phyloP scores from a whole-genome alignment of 352 stramenopile genomes.

The Blastocystis hominis region DNA sequence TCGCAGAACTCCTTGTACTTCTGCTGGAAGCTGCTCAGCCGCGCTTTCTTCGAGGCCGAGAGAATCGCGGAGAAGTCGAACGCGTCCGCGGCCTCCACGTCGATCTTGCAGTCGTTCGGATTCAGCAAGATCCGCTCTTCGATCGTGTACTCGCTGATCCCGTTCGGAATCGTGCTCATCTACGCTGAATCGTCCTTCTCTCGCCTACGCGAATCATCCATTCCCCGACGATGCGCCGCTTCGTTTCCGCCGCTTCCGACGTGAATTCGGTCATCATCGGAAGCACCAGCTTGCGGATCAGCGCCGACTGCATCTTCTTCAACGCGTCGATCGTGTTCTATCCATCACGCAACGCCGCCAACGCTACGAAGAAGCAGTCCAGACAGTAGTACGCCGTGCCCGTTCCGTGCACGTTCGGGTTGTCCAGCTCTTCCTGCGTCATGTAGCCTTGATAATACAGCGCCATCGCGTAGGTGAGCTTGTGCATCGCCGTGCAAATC shows the following conservation, averaged over 20 bases:
- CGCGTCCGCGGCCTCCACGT: background rate
- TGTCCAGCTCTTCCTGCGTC: slow-evolving; percentile 12
- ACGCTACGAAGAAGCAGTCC: background rate
- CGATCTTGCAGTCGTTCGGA: background rate
- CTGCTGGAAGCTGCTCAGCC: background rate
- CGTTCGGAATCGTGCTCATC: background rate
- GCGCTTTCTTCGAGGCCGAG: background rate
- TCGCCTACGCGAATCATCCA: slow-evolving; percentile 5
- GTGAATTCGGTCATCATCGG: background rate
- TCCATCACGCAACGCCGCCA: background rate
- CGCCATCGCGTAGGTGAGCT: background rate
- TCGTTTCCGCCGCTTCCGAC: background rate
- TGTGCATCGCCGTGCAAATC: background rate
- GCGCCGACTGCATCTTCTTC: no score
- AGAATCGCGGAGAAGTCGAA: background rate
- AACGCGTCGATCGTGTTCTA: background rate
- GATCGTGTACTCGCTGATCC: background rate
- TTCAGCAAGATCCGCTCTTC: background rate
- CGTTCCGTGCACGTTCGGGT: background rate
- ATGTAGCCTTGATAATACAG: slow-evolving; percentile 44
- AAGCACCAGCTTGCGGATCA: background rate
- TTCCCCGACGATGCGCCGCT: background rate
- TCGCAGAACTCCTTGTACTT: background rate
- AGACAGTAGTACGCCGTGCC: slow-evolving; percentile 10
- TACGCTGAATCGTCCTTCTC: background rate